A percentile compares a stretch with the other conserved stretches of the same genome.
These are phyloP conservation scores for Pichia pseudocactophila DNA, from an alignment of 805 yeast species.

Conservation along the genomic window DNA sequence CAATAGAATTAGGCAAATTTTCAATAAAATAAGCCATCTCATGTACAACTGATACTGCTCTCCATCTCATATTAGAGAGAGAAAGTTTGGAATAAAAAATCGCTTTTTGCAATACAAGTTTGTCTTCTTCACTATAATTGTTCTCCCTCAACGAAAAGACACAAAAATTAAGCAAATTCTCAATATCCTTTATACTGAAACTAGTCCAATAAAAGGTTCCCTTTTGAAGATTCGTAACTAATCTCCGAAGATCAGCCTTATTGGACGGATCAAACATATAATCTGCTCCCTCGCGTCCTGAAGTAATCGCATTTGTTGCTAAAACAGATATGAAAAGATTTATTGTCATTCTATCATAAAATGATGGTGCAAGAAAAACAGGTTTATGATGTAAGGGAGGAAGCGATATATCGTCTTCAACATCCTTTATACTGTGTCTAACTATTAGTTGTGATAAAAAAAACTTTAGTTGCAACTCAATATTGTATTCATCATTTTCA, in stretches of 20 bases:
- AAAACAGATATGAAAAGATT: conserved; percentile 59
- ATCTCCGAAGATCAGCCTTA: conserved; percentile 41
- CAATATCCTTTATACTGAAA: conserved; percentile 50
- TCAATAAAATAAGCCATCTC: conserved; percentile 54
- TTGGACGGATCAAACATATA: conserved; percentile 64
- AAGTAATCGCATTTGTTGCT: conserved; percentile 66
- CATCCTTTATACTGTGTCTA: conserved; percentile 46
- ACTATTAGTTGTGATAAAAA: conserved; percentile 43
- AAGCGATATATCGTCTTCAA: conserved; percentile 44
- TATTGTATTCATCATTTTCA: conserved; percentile 30
- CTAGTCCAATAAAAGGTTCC: conserved; percentile 75
- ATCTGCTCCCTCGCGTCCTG: conserved; percentile 57
- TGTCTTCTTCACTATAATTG: conserved; percentile 32
- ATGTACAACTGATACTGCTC: conserved; percentile 47
- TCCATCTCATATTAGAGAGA: conserved; percentile 46
- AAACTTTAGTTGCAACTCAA: conserved; percentile 32
- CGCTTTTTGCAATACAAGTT: conserved; percentile 34
- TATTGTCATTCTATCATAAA: conserved; percentile 50
- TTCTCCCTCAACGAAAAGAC: conserved; percentile 32
- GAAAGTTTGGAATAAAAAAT: conserved; percentile 40
- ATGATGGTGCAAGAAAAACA: conserved; percentile 51
- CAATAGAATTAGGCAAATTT: conserved; percentile 35
- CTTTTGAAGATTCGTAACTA: conserved; percentile 53
- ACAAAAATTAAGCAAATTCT: conserved; percentile 42
- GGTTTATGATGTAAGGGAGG: conserved; percentile 55